These are phyloP conservation scores for Lachancea meyersii DNA, from an alignment of 805 yeast genomes.

Conservation along the genomic window DNA sequence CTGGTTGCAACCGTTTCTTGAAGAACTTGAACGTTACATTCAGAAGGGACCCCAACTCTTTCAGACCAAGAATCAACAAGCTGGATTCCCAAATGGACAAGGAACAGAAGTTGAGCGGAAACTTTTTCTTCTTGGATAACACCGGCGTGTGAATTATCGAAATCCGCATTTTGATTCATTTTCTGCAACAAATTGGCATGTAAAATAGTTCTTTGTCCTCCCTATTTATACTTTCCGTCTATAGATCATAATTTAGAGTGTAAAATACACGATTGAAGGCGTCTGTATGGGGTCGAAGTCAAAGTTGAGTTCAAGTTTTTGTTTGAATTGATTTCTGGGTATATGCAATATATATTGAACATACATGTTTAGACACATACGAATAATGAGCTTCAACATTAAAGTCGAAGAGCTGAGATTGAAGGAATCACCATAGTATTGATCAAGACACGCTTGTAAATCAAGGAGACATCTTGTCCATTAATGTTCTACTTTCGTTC, in stretches of 20 bases:
- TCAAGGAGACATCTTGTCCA: too few species aligned
- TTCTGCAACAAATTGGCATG: too few species aligned
- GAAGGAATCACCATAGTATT: too few species aligned
- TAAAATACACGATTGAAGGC: neutral
- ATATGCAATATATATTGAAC: too few species aligned
- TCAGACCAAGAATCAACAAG: slow-evolving; percentile 98
- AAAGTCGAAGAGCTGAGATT: too few species aligned
- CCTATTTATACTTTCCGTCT: neutral
- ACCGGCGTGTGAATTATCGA: slow-evolving; percentile 35
- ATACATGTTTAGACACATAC: too few species aligned
- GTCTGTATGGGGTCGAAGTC: neutral
- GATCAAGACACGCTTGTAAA: too few species aligned
- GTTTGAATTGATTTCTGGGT: too few species aligned
- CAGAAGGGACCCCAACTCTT: slow-evolving; percentile 98
- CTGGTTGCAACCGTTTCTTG: slow-evolving; percentile 96
- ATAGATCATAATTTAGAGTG: slow-evolving; percentile 1
- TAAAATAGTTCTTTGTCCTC: neutral
- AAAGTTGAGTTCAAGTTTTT: neutral
- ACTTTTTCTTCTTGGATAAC: slow-evolving; percentile 91
- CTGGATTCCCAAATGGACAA: slow-evolving; percentile 98
- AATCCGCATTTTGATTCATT: neutral
- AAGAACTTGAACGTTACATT: slow-evolving; percentile 96
- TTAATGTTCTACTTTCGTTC: too few species aligned
- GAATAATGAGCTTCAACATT: too few species aligned
- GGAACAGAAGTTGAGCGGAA: slow-evolving; percentile 89